Conservation (phyloP, 106 monocot genomes). For the Agapanthus africanus region DNA sequence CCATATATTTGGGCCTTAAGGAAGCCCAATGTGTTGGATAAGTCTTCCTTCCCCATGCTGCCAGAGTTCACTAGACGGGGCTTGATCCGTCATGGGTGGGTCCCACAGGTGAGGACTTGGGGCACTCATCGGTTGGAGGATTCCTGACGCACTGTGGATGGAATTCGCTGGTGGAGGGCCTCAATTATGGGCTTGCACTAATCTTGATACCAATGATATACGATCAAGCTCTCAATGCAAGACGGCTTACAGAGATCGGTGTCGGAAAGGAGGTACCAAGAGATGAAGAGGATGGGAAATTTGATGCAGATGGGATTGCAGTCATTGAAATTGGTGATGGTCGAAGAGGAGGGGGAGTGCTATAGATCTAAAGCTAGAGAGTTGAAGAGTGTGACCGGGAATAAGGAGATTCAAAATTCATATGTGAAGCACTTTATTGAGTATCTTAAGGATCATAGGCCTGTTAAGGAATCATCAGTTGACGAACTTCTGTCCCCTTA, state of each 20-base stretch:
- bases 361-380: slow-evolving; percentile 1
- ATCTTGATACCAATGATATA: neutral
- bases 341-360: slow-evolving; percentile 8
- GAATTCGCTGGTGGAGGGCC: slow-evolving; percentile 13
- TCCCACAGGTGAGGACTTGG: slow-evolving; percentile 19
- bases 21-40: slow-evolving; percentile 2
- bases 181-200: neutral
- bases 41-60: no score
- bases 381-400: slow-evolving; percentile 2
- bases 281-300: neutral
- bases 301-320: slow-evolving; percentile 3
- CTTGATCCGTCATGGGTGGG: neutral
- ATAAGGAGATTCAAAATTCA: neutral
- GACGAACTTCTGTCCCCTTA: no score
- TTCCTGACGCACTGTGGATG: no score
- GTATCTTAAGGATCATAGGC: neutral
- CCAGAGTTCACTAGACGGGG: neutral
- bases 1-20: slow-evolving; percentile 7
- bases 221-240: slow-evolving; percentile 14
- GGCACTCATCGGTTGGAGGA: slow-evolving; percentile 5
- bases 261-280: neutral
- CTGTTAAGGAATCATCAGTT: neutral
- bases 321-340: slow-evolving; percentile 9
- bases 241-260: neutral
- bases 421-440: neutral